Percentiles rank a stretch among this genome's conserved stretches.
Evolutionary conservation across 1,284 basidiomycete species (phyloP).

Genomic region (Vanrija sp.): DNA sequence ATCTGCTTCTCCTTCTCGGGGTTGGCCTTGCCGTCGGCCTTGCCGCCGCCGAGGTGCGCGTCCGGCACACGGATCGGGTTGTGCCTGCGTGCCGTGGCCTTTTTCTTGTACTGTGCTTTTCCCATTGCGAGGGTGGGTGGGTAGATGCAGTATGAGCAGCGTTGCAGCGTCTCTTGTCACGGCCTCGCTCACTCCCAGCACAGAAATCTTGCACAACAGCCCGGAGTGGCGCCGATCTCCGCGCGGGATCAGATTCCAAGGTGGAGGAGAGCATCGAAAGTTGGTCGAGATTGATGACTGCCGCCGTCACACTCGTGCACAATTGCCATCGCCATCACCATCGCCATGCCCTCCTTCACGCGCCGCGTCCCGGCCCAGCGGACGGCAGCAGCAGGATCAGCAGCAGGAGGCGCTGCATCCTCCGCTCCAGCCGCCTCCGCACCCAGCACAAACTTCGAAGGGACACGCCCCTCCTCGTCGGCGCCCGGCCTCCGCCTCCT

Average conservation of each 20-base stretch:
- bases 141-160: not conserved
- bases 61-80: slow-evolving; percentile 89
- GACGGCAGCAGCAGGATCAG: not conserved
- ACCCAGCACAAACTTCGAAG: not conserved
- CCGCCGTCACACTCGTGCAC: not conserved
- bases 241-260: too few species aligned
- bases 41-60: slow-evolving; percentile 73
- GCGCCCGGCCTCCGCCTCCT: slow-evolving; percentile 62
- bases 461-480: slow-evolving; percentile 55
- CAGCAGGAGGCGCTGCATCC: not conserved
- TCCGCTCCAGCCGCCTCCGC: too few species aligned
- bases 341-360: slow-evolving; percentile 3
- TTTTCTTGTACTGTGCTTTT: slow-evolving; percentile 76
- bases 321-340: not conserved
- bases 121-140: slow-evolving; percentile 58
- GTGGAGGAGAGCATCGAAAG: too few species aligned
- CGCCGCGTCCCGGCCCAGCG: not conserved
- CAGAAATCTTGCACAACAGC: too few species aligned
- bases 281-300: not conserved
- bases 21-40: slow-evolving; percentile 37
- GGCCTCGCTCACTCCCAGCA: too few species aligned
- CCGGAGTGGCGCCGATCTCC: too few species aligned
- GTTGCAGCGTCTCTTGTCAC: too few species aligned
- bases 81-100: slow-evolving; percentile 64
- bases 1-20: slow-evolving; percentile 68